Percentiles rank a stretch among this genome's conserved stretches.
Conservation (phyloP, 345 rosid genomes). For the Anastatica hierochuntica region DNA sequence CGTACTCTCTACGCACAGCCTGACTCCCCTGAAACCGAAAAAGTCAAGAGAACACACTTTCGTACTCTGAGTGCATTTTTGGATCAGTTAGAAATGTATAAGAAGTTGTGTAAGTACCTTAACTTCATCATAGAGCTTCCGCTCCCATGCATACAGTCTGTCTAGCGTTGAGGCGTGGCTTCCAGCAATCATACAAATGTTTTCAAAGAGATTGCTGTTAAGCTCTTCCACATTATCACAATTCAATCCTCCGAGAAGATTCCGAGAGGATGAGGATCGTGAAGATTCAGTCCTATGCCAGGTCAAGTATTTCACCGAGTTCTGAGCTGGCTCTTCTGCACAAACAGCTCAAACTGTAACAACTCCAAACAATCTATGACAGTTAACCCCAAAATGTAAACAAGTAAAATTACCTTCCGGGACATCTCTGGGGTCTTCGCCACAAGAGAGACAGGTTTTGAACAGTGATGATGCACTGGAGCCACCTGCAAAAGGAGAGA, state of each 20-base stretch:
- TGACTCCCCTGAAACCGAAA: constrained; percentile 60
- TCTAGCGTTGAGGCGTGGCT: constrained; percentile 95
- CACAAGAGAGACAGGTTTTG: constrained; percentile 81
- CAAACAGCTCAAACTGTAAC: constrained; percentile 23
- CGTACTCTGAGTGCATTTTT: neutral
- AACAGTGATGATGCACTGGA: constrained; percentile 39
- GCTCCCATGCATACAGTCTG: constrained; percentile 94
- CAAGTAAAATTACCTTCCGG: constrained; percentile 50
- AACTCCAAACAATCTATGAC: constrained; percentile 3
- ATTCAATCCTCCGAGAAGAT: constrained; percentile 56
- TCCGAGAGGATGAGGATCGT: constrained; percentile 67
- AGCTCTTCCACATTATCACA: constrained; percentile 55
- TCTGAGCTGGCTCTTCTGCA: constrained; percentile 67
- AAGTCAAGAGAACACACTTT: neutral
- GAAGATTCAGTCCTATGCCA: constrained; percentile 93
- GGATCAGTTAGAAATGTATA: neutral
- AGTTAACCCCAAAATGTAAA: neutral
- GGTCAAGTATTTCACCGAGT: constrained; percentile 54
- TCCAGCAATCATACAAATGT: constrained; percentile 76
- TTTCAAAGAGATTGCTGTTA: constrained; percentile 48
- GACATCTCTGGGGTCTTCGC: constrained; percentile 57
- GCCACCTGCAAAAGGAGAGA: constrained; percentile 36
- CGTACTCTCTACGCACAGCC: constrained; percentile 61
- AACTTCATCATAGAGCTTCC: constrained; percentile 94
- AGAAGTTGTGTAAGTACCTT: constrained; percentile 45